These are phyloP conservation scores for Mucor circinelloides DNA, from an alignment of 371 early-diverging fungal species.

Conservation along the genomic window DNA sequence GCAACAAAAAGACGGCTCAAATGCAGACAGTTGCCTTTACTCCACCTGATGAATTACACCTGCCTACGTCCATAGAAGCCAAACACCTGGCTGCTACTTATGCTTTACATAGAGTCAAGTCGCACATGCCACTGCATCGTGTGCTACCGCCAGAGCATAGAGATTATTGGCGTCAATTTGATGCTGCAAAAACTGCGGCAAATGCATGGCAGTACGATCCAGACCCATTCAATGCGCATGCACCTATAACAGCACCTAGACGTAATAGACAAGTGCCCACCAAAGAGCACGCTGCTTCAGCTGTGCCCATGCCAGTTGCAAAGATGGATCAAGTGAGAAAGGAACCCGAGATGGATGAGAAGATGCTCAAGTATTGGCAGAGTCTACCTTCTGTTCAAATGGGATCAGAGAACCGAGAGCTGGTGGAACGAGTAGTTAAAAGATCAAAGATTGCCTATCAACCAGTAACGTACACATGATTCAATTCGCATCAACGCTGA, in stretches of 20 bases:
- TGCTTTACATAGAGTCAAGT: constrained; percentile 78
- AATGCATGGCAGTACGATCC: constrained; percentile 65
- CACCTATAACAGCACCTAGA: constrained; percentile 33
- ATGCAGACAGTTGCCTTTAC: constrained; percentile 54
- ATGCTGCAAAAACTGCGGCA: constrained; percentile 48
- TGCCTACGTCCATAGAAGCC: constrained; percentile 68
- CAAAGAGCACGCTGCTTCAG: constrained; percentile 40
- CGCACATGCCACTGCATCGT: constrained; percentile 70
- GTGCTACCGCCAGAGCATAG: constrained; percentile 79
- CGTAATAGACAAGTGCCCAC: constrained; percentile 18
- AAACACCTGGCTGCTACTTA: constrained; percentile 83
- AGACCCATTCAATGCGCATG: constrained; percentile 74
- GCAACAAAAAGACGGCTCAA: constrained; percentile 74
- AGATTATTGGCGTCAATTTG: constrained; percentile 73
- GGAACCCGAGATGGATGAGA: constrained; percentile 43
- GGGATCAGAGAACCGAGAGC: constrained; percentile 60
- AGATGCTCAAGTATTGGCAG: constrained; percentile 65
- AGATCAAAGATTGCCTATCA: constrained; percentile 35
- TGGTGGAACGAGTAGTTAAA: constrained; percentile 68
- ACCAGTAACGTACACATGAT: constrained; percentile 20
- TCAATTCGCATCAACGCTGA: background rate
- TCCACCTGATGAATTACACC: constrained; percentile 40
- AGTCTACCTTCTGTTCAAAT: constrained; percentile 73
- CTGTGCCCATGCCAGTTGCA: constrained; percentile 39
- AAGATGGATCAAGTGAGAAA: constrained; percentile 5